Base-by-base conservation (phyloP, 2,329 filamentous ascomycete genomes). In the Orbilia ellipsospora region DNA sequence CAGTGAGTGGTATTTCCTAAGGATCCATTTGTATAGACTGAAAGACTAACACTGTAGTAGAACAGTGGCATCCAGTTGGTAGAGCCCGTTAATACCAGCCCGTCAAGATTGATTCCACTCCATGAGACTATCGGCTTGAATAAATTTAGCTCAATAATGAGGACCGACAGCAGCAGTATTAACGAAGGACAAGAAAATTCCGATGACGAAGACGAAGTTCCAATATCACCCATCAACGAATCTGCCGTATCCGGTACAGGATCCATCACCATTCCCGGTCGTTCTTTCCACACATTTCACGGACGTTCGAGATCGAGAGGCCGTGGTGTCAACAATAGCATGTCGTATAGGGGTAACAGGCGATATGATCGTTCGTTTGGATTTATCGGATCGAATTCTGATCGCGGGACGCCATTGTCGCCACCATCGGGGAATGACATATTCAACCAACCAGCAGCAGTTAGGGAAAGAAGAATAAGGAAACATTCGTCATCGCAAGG, bases 81-180 rank as follows among this genome's bases (percentile, higher is more conserved):
- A 8, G 78, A 79, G 55, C 77, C 77, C n/a, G 77, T 78, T 26
- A 73, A 70, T 42, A 61, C 70, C 26, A 72, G 78, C 13, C 78
- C 78, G 7, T 79, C 78, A 7, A 67, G 73, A 40, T 73, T 79
- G 23, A 77, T 79, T 13, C 78, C 78, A 7, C 59, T 78, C 10
- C 73, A 78, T 42, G 77, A 79, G 31, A 79, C 78, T 10, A 78
- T 79, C 48, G 77, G 78, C 5, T 65, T 79, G 12, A 57, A 69
- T 45, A 69, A 60, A 36, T 48, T 64, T 60, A 75, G 48, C 36
- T 20, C 72, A 2, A 69, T 64, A 52, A 18, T 54, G 36, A 69
- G 64, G 36, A 75, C 72, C 5, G 72, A 69, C 45, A 75, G 72
- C 51, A 73, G 66, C 44, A 74, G 61, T n/a, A 48, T 64, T 13